These are phyloP conservation scores for Suillus hirtellus DNA, from an alignment of 768 basidiomycete genomes.

Conservation along the genomic window DNA sequence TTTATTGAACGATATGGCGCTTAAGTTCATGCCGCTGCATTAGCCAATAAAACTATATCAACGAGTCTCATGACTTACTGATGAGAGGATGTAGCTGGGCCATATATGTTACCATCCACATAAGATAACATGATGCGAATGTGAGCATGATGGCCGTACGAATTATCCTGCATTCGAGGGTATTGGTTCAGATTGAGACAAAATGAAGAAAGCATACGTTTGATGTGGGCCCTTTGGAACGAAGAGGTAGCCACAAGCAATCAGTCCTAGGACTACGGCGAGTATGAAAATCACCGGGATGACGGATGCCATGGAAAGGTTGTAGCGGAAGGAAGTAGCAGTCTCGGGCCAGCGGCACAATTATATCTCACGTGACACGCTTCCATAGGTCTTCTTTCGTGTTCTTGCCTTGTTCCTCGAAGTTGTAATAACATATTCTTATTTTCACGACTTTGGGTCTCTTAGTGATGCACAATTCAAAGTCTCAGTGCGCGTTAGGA, in stretches of 20 bases:
- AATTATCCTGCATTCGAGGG: slow-evolving; percentile 59
- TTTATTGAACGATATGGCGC: slow-evolving; percentile 19
- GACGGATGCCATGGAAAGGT: slow-evolving; percentile 58
- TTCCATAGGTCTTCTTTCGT: too few relatives aligned
- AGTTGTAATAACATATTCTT: too few relatives aligned
- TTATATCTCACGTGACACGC: too few relatives aligned
- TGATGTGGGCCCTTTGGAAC: slow-evolving; percentile 88
- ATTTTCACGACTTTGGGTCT: too few relatives aligned
- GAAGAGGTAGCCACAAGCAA: slow-evolving; percentile 62
- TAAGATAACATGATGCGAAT: slow-evolving; percentile 82
- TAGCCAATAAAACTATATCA: slow-evolving; percentile 4
- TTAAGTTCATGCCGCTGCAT: slow-evolving; percentile 13
- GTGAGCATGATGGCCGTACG: slow-evolving; percentile 80
- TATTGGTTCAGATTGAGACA: neutral
- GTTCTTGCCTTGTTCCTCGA: too few relatives aligned
- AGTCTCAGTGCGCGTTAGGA: too few relatives aligned
- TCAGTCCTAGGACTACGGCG: slow-evolving; percentile 63
- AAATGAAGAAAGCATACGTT: slow-evolving; percentile 56
- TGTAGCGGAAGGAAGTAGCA: neutral
- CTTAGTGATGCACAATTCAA: too few relatives aligned
- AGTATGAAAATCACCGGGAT: slow-evolving; percentile 71
- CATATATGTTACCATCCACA: slow-evolving; percentile 98
- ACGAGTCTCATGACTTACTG: slow-evolving; percentile 45
- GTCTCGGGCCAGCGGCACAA: too few relatives aligned
- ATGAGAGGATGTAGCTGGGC: slow-evolving; percentile 92